These are phyloP conservation scores for Backusella liffmaniae DNA, from an alignment of 192 early-diverging fungal genomes.

Conservation along the genomic window DNA sequence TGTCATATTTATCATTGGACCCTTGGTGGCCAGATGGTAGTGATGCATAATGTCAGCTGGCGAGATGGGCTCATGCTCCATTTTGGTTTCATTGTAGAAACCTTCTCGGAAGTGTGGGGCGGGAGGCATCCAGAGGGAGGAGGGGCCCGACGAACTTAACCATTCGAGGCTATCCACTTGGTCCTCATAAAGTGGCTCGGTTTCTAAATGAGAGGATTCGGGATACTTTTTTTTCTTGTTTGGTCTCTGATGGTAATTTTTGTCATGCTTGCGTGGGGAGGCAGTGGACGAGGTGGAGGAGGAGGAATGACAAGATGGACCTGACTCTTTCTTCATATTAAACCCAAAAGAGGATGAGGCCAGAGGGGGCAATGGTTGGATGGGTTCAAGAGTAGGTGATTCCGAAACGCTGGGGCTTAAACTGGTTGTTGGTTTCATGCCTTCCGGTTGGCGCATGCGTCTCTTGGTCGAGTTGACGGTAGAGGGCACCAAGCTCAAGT, in stretches of 20 bases:
- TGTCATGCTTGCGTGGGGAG: too few species aligned
- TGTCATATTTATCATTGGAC: conserved; percentile 5
- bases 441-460: not conserved
- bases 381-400: not conserved
- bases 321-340: not conserved
- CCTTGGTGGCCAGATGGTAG: not conserved
- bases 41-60: not conserved
- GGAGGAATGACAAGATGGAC: too few species aligned
- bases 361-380: not conserved
- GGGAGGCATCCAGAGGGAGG: not conserved
- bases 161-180: too few species aligned
- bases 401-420: not conserved
- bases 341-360: not conserved
- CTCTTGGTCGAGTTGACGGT: not conserved
- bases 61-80: not conserved
- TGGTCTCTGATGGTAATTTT: too few species aligned
- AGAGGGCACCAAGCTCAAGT: conserved; percentile 21
- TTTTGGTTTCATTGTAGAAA: too few species aligned
- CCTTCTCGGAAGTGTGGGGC: not conserved
- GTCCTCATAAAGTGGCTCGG: too few species aligned
- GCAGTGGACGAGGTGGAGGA: too few species aligned
- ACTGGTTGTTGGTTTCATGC: not conserved
- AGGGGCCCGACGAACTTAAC: too few species aligned
- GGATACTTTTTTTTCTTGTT: too few species aligned
- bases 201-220: too few species aligned